Percentiles rank a stretch among this genome's conserved stretches.
These are phyloP conservation scores for Exophiala mesophila DNA, from an alignment of 2,329 filamentous ascomycete genomes.

Conservation along the genomic window DNA sequence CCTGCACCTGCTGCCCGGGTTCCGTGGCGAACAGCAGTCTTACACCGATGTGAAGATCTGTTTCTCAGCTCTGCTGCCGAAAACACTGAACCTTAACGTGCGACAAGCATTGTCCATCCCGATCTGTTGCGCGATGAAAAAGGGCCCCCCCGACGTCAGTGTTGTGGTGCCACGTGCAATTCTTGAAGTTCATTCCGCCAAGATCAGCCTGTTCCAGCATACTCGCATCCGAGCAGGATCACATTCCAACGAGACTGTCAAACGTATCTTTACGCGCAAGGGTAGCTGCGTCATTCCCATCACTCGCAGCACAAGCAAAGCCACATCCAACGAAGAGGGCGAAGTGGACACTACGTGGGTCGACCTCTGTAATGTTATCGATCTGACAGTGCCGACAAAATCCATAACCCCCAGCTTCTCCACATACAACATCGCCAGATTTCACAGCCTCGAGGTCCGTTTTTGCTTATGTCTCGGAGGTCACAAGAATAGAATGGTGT, in stretches of 20 bases:
- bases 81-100: slow-evolving; percentile 3
- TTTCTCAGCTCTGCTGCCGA: slow-evolving; percentile 10
- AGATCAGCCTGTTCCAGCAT: slow-evolving; percentile 9
- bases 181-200: slow-evolving; percentile 5
- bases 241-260: slow-evolving; percentile 1
- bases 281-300: slow-evolving; percentile 3
- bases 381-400: slow-evolving; percentile 6
- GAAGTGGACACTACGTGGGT: neutral
- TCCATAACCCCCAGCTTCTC: slow-evolving; percentile 12
- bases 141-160: neutral
- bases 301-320: neutral
- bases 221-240: slow-evolving; percentile 11
- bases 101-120: slow-evolving; percentile 6
- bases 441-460: slow-evolving; percentile 5
- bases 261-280: slow-evolving; percentile 9
- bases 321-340: neutral
- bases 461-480: slow-evolving; percentile 3
- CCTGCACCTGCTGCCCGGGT: neutral
- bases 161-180: neutral
- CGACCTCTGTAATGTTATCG: slow-evolving; percentile 6
- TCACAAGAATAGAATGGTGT: slow-evolving; percentile 7
- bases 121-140: neutral
- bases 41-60: neutral
- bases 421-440: slow-evolving; percentile 17
- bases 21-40: neutral